Conservation (phyloP, 306 rosid species). For the Ammopiptanthus mongolicus region DNA sequence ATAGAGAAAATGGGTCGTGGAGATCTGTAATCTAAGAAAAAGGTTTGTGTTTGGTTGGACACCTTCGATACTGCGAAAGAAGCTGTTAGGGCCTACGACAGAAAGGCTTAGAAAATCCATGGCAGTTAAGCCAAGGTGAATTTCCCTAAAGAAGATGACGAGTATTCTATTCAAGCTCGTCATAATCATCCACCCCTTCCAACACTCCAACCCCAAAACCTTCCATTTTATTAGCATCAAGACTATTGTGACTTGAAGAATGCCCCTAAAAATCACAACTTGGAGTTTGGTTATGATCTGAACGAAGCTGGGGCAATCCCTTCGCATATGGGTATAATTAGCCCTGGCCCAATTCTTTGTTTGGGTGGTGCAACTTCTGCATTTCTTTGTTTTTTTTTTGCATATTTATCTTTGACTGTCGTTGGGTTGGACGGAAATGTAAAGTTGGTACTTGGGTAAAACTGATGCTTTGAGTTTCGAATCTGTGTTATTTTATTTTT, state of each 20-base stretch:
- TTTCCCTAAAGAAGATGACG: conserved; percentile 70
- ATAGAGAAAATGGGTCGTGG: conserved; percentile 96
- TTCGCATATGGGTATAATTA: conserved; percentile 14
- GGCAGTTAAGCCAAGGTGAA: conserved; percentile 90
- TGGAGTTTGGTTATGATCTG: conserved; percentile 51
- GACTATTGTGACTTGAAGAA: background rate
- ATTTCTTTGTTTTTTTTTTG: background rate
- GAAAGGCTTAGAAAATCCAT: conserved; percentile 78
- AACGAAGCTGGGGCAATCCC: conserved; percentile 37
- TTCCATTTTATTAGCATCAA: conserved; percentile 16
- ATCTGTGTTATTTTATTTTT: background rate
- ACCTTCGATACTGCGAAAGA: conserved; percentile 89
- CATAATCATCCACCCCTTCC: conserved; percentile 12
- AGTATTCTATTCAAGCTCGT: conserved; percentile 16
- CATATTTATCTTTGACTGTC: background rate
- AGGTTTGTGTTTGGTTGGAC: conserved; percentile 90
- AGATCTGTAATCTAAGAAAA: conserved; percentile 89
- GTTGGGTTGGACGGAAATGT: conserved; percentile 11
- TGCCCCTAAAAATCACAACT: conserved; percentile 27
- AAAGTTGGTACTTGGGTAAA: conserved; percentile 4
- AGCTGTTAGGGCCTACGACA: conserved; percentile 92
- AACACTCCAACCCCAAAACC: background rate
- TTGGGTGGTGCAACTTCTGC: conserved; percentile 14
- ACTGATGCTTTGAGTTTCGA: no score
- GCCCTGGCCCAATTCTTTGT: background rate